Base-by-base conservation (phyloP, 2,329 filamentous ascomycete genomes). In the Penicillium capsulatum region DNA sequence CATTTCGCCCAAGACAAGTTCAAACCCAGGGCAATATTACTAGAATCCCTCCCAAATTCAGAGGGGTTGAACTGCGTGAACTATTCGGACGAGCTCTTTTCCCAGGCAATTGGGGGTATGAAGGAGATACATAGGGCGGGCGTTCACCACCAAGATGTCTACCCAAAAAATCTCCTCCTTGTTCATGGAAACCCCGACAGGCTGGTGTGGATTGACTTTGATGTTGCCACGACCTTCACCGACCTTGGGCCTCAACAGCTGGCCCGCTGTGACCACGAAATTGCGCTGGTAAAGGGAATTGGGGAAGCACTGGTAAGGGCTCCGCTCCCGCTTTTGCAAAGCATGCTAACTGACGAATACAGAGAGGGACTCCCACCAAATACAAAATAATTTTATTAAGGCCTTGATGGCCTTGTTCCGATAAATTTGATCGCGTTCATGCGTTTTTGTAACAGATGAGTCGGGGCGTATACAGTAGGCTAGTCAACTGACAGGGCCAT, bases 301-400 rank as follows among this genome's bases (percentile, higher is more conserved):
- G 48, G 38, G 7, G 34, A 47, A 17, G 0, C 8, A 16, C 26
- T 56, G 40, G 51, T 47, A 35, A 28, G 26, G 13, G 26, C 26
- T 28, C 13, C 26, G 13, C 26, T 28, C 10, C 26, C 26, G 9
- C 9, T 61, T 36, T 75, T 74, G 45, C 75, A 61, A 44, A 0
- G 26, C 26, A 14, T 28, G 6, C 26, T 28, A 14, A 28, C 26
- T 28, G 26, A 28, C 11, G 13, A 28, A 7, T n/a, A 28, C 9
- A 28, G 26, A 14, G 26, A 28, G 26, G 26, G 26, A 28, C 26
- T 28, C 26, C 26, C 26, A 28, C 26, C 26, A n/a, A 28, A 28
- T 28, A 28, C 26, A 28, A 28, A 28, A n/a, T n/a, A n/a, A n/a
- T 28, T 28, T 28, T 28, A 28, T 28, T 28, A 14, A 28, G 26